Conservation (phyloP, 2,329 filamentous ascomycete species). For the Colletotrichum somersetense region DNA sequence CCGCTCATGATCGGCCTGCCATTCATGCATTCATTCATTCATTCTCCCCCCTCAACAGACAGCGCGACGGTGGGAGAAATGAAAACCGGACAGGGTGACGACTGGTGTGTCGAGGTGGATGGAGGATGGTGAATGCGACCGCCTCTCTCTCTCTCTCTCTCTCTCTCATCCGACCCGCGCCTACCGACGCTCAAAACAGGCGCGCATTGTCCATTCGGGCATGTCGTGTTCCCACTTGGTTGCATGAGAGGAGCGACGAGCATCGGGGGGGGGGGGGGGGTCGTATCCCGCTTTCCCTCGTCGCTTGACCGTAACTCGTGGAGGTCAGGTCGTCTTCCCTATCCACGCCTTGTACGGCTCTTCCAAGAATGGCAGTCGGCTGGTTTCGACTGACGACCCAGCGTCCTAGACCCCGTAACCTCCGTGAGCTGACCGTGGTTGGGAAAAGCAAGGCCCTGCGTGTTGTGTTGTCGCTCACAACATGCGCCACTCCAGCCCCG, state of each 20-base stretch:
- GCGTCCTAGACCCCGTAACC: neutral
- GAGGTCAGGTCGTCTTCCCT: neutral
- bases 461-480: slow-evolving; percentile 3
- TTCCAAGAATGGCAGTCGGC: neutral
- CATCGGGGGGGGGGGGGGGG: neutral
- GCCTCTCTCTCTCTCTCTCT: slow-evolving; percentile 7
- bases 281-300: slow-evolving; percentile 27
- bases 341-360: neutral
- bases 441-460: neutral
- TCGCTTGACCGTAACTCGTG: slow-evolving; percentile 25
- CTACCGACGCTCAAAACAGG: slow-evolving; percentile 25
- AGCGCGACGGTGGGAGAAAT: slow-evolving; percentile 13
- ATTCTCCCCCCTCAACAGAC: neutral
- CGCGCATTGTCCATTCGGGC: slow-evolving; percentile 12
- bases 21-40: neutral
- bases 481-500: neutral
- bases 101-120: neutral
- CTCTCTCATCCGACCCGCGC: neutral
- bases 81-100: neutral
- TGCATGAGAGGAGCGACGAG: slow-evolving; percentile 18
- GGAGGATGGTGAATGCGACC: neutral
- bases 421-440: slow-evolving; percentile 20
- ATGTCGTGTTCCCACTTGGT: slow-evolving; percentile 26
- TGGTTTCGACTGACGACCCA: neutral
- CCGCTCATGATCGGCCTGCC: slow-evolving; percentile 12